Conservation (phyloP, 495 filamentous ascomycete genomes). For the Stereocaulon alpinum region DNA sequence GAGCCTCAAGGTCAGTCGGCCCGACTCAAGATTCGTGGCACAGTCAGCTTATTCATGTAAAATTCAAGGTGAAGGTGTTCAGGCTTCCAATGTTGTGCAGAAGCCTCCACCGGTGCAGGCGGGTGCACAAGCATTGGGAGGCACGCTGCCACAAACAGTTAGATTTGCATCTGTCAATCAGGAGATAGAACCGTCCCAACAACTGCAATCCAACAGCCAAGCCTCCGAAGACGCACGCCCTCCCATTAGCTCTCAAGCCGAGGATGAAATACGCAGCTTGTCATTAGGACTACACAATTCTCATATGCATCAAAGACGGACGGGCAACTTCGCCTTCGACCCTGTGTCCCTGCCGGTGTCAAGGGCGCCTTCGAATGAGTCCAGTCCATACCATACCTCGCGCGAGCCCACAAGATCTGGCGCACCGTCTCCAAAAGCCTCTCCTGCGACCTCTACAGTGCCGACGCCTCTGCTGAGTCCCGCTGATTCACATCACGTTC, state of each 20-base stretch:
- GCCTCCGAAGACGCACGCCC: conserved; percentile 28
- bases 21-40: neutral
- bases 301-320: conserved; percentile 67
- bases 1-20: conserved; percentile 3
- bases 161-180: conserved; percentile 72
- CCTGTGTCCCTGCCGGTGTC: conserved; percentile 79
- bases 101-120: conserved; percentile 19
- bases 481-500: conserved; percentile 25
- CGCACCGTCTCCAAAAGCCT: conserved; percentile 25
- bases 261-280: conserved; percentile 60
- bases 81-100: conserved; percentile 24
- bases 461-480: conserved; percentile 80
- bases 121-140: neutral
- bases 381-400: conserved; percentile 24
- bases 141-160: conserved; percentile 42
- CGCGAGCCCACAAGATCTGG: conserved; percentile 20
- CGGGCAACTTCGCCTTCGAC: conserved; percentile 78
- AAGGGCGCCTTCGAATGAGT: conserved; percentile 48
- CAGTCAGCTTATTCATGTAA: conserved; percentile 9
- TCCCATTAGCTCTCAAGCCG: conserved; percentile 37
- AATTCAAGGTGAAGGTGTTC: conserved; percentile 20
- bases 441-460: conserved; percentile 43
- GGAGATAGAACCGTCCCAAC: conserved; percentile 57
- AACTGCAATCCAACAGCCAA: conserved; percentile 28
- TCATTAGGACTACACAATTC: conserved; percentile 61